Base-by-base conservation (phyloP, 805 yeast genomes). In the Candida alai region DNA sequence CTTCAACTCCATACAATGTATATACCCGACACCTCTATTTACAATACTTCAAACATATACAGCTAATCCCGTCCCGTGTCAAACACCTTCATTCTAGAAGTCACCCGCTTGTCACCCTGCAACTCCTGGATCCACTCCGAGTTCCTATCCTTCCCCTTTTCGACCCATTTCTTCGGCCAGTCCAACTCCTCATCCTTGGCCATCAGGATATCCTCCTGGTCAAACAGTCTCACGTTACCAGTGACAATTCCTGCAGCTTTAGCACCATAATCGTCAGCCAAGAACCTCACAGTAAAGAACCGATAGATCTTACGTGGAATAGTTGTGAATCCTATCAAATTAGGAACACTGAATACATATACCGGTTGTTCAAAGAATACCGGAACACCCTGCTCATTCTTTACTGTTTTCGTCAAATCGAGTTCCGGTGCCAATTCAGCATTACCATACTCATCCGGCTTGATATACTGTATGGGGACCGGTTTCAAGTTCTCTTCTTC, bases 51-150 rank as follows among this genome's bases (percentile, higher is more conserved):
- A 9, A 13, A 24, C 9, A 24, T 13, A 8, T 11, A 17, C 9
- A 4, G 4, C 13, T 19, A 21, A 13, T 31, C 6, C 16, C 15
- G 14, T 12, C 20, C 28, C 12, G 19, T 20, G 21, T 62, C 68
- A 44, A 48, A 78, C 6, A 76, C 77, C 42, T 66, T 62, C 56
- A 86, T 53, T 35, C 75, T 58, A 16, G 59, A 53, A 8, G 71
- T 56, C 12, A 90, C 76, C 40, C 95, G 65, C 6, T 74, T 76
- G 52, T 90, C 97, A 19, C 75, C 75, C 6, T 53, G 65, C 30
- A 89, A 62, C 18, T 82, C 89, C 50, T 78, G 78, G 36, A 81
- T 78, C 98, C 98, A 90, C 54, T 90, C 97, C 43, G 95, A 82
- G 25, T 74, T 63, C 44, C 77, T 81, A 34, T 76, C 83, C 30